Base-by-base conservation (phyloP, 164 flowering plant genomes). In the Magnolia kwangsiensis region DNA sequence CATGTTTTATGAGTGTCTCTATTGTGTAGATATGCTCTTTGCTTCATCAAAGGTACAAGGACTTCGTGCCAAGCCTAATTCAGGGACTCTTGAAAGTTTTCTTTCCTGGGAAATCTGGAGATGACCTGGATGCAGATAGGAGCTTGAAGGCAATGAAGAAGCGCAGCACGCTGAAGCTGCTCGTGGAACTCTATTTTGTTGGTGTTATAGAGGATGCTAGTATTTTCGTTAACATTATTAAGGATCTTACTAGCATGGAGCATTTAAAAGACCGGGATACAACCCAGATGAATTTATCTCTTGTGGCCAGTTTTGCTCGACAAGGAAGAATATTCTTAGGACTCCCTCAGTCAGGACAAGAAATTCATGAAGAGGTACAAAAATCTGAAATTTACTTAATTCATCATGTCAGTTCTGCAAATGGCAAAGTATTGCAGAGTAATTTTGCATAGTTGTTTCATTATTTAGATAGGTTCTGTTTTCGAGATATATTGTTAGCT, bases 31-130 rank as follows among this genome's bases (percentile, higher is more conserved):
- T 94, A 66, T 96, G 99, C 85, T 96, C 97, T 69, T 82, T 96
- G 87, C 98, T 96, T 82, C 99, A 96, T 85, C 99, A 96, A 81
- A 87, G 99, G 80, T 96, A 94, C 87, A 89, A 84, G 77, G 99
- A 96, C 76, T 96, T 96, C 83, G 87, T 95, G 1, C 91, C 97
- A 67, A 89, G 89, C 82, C 86, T 96, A 69, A 75, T 85, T 59
- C 97, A 96, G 78, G 97, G 99, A 74, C 92, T 96, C 31, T 73
- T 89, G 77, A 96, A 92, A 87, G 82, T 92, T 71, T 96, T 94
- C 80, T 85, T 86, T 74, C 95, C 95, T 70, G 97, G 97, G 78
- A 96, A 96, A 80, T 85, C 92, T 69, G 87, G 82, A 37, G 99
- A 96, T 68, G 99, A 96, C 73, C 72, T 82, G 72, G 99, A 94